These are phyloP conservation scores for Magnusiomyces sp. DNA, from an alignment of 1,139 yeast genomes.

Conservation along the genomic window DNA sequence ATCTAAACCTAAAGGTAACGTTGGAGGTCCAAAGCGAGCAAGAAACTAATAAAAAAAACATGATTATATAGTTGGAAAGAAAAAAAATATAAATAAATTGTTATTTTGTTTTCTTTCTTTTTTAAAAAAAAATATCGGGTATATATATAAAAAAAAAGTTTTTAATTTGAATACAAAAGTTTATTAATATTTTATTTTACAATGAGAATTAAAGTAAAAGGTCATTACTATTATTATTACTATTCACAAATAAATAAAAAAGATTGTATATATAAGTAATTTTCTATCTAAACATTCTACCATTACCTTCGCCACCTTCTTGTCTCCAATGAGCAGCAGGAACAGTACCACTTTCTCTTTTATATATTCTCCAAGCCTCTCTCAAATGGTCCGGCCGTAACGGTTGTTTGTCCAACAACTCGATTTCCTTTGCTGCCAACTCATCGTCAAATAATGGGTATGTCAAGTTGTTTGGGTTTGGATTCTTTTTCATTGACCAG, in stretches of 20 bases:
- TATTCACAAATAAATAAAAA: too few relatives aligned
- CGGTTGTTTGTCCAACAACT: slow-evolving; percentile 38
- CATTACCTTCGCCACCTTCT: slow-evolving; percentile 67
- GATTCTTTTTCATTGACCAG: not conserved
- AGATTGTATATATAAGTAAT: too few relatives aligned
- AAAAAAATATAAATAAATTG: too few relatives aligned
- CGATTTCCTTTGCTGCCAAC: slow-evolving; percentile 34
- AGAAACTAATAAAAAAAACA: too few relatives aligned
- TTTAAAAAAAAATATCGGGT: too few relatives aligned
- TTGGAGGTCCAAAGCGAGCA: slow-evolving; percentile 32
- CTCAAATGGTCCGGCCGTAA: slow-evolving; percentile 75
- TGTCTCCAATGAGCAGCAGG: slow-evolving; percentile 58
- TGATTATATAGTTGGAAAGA: too few relatives aligned
- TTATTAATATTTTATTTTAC: too few relatives aligned
- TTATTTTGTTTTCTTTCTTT: too few relatives aligned
- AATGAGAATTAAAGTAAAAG: too few relatives aligned
- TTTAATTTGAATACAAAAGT: too few relatives aligned
- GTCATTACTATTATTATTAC: too few relatives aligned
- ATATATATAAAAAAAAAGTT: too few relatives aligned
- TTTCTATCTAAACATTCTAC: slow-evolving; percentile 49
- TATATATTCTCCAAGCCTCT: slow-evolving; percentile 79
- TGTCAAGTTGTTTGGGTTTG: not conserved
- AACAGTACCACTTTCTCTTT: slow-evolving; percentile 56
- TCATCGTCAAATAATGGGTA: slow-evolving; percentile 22
- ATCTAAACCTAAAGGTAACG: slow-evolving; percentile 4